phyloP scores from a whole-genome alignment of 192 early-diverging fungal species.

The Backusella sp. region DNA sequence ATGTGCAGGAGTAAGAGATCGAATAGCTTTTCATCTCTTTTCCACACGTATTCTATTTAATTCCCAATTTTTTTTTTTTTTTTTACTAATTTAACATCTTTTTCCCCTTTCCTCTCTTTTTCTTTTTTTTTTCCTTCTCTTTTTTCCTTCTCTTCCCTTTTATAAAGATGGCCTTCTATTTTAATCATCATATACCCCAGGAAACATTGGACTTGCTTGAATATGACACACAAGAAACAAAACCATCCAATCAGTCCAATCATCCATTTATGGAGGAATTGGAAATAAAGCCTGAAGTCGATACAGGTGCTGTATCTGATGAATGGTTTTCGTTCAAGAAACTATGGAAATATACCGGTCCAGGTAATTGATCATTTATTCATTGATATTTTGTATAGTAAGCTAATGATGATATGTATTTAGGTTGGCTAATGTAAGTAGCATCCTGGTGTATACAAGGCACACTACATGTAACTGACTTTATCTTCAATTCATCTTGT shows the following conservation, averaged over 20 bases:
- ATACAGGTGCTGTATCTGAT: conserved; percentile 16
- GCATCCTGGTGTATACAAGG: neutral
- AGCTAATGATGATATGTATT: neutral
- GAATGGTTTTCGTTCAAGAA: conserved; percentile 58
- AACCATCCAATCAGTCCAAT: neutral
- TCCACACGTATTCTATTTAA: neutral
- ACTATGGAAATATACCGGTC: conserved; percentile 63
- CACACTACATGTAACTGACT: neutral
- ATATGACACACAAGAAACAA: conserved; percentile 1
- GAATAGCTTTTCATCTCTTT: neutral
- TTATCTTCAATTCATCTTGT: neutral
- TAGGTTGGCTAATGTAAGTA: conserved; percentile 16
- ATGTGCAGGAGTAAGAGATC: neutral
- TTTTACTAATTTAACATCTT: neutral
- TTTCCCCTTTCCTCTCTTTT: neutral
- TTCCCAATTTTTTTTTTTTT: neutral
- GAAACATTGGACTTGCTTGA: conserved; percentile 6
- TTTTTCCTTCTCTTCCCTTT: neutral
- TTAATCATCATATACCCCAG: neutral
- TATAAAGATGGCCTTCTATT: neutral
- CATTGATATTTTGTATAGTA: neutral
- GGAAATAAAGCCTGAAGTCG: conserved; percentile 18
- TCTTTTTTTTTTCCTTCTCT: neutral
- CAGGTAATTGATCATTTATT: conserved; percentile 42
- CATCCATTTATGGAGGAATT: neutral